phyloP scores from a whole-genome alignment of 2,329 filamentous ascomycete species.

The Cytospora piceae region DNA sequence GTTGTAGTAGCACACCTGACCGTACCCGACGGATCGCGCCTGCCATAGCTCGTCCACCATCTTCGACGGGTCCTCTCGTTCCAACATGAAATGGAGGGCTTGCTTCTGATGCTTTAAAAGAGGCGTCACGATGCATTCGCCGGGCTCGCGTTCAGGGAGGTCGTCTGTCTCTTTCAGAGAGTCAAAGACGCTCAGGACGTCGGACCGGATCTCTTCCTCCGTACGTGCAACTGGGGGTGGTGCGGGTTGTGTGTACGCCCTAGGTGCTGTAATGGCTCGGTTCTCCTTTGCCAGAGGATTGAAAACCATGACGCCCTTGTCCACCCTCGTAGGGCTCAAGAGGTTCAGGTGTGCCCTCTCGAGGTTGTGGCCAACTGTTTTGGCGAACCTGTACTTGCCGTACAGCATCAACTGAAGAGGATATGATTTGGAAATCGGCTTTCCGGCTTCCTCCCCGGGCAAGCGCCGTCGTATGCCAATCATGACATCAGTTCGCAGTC shows the following conservation, averaged over 20 bases:
- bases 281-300: conserved; percentile 72
- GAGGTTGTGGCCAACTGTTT: conserved; percentile 69
- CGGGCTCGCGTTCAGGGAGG: conserved; percentile 73
- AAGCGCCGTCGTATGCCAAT: conserved; percentile 69
- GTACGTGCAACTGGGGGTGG: conserved; percentile 57
- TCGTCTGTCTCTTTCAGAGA: conserved; percentile 76
- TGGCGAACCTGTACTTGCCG: conserved; percentile 69
- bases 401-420: conserved; percentile 77
- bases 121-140: conserved; percentile 63
- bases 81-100: conserved; percentile 82
- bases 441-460: conserved; percentile 66
- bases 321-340: conserved; percentile 65
- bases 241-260: conserved; percentile 39
- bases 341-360: conserved; percentile 70
- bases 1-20: conserved; percentile 72
- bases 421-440: conserved; percentile 62
- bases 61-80: conserved; percentile 70
- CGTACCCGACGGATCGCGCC: conserved; percentile 52
- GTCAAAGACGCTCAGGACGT: conserved; percentile 88
- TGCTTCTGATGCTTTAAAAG: conserved; percentile 89
- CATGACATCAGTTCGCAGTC: conserved; percentile 72
- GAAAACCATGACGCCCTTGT: conserved; percentile 69
- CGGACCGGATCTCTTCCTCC: conserved; percentile 82
- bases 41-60: conserved; percentile 77
- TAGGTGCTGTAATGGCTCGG: conserved; percentile 33